Evolutionary conservation across 495 filamentous ascomycete species (phyloP).

Genomic region (Cudoniella acicularis): DNA sequence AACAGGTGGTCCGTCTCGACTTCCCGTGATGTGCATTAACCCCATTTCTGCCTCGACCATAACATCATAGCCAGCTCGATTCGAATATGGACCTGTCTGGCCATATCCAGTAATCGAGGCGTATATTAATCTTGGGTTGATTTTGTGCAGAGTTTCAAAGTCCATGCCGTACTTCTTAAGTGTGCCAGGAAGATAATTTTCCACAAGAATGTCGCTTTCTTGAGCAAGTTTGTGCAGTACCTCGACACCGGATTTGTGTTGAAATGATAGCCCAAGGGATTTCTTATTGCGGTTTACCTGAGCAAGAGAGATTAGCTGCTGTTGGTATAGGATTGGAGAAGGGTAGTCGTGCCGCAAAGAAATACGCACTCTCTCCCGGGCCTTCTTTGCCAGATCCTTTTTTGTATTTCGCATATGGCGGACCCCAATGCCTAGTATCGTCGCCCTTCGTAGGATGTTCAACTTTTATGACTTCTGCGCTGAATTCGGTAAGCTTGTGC

Average conservation of each 20-base stretch:
- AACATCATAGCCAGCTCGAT: conserved; percentile 92
- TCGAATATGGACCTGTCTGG: conserved; percentile 88
- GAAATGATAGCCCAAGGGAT: conserved; percentile 87
- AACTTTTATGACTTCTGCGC: conserved; percentile 94
- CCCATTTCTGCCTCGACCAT: conserved; percentile 99
- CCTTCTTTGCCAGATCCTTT: conserved; percentile 57
- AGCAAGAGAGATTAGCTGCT: not conserved
- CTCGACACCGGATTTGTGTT: conserved; percentile 73
- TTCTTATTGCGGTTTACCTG: conserved; percentile 97
- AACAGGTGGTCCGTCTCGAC: conserved; percentile 82
- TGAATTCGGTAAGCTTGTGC: conserved; percentile 33
- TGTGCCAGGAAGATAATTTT: conserved; percentile 91
- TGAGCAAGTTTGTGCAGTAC: conserved; percentile 82
- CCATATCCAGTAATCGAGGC: conserved; percentile 68
- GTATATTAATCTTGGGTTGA: conserved; percentile 76
- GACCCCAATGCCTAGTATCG: conserved; percentile 95
- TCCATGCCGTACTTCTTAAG: conserved; percentile 91
- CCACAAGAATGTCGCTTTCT: conserved; percentile 87
- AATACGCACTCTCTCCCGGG: conserved; percentile 93
- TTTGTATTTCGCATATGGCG: conserved; percentile 80
- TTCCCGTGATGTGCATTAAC: conserved; percentile 95
- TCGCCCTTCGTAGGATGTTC: conserved; percentile 91
- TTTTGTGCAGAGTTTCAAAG: conserved; percentile 68
- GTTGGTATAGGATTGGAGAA: not conserved
- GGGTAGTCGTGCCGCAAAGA: conserved; percentile 58